A percentile compares a stretch with the other conserved stretches of the same genome.
Conservation (phyloP, 2,329 filamentous ascomycete species). For the Trichoderma arundinaceum region DNA sequence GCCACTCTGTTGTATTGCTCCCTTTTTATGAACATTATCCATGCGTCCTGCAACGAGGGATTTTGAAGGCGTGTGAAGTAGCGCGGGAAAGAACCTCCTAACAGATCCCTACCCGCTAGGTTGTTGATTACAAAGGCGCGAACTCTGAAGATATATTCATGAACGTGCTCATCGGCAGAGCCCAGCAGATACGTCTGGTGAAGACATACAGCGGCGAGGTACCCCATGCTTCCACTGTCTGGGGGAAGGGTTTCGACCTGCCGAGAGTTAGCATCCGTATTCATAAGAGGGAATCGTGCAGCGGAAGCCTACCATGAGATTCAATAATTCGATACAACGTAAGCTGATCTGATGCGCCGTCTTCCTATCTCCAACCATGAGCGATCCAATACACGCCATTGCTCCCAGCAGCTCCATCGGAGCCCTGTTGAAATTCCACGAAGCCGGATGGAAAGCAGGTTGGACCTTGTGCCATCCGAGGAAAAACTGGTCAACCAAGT, state of each 20-base stretch:
- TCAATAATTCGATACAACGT: slow-evolving; percentile 40
- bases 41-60: too few species aligned
- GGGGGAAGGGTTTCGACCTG: slow-evolving; percentile 37
- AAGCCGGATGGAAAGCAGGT: slow-evolving; percentile 41
- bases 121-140: slow-evolving; percentile 40
- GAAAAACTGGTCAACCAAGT: slow-evolving; percentile 39
- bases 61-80: too few species aligned
- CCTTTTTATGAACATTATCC: too few species aligned
- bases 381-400: slow-evolving; percentile 42
- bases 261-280: background rate
- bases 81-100: slow-evolving; percentile 24
- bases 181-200: slow-evolving; percentile 44
- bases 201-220: slow-evolving; percentile 41
- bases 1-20: slow-evolving; percentile 39
- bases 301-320: slow-evolving; percentile 37
- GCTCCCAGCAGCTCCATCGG: slow-evolving; percentile 39
- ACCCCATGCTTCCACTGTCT: slow-evolving; percentile 39
- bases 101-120: slow-evolving; percentile 39
- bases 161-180: slow-evolving; percentile 41
- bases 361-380: slow-evolving; percentile 34
- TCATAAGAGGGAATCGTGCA: background rate
- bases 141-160: slow-evolving; percentile 40
- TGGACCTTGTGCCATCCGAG: slow-evolving; percentile 40
- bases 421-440: slow-evolving; percentile 37
- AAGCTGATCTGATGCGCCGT: slow-evolving; percentile 37